phyloP scores from a whole-genome alignment of 164 flowering plant species.

The Kalanchoe fedtschenkoi region DNA sequence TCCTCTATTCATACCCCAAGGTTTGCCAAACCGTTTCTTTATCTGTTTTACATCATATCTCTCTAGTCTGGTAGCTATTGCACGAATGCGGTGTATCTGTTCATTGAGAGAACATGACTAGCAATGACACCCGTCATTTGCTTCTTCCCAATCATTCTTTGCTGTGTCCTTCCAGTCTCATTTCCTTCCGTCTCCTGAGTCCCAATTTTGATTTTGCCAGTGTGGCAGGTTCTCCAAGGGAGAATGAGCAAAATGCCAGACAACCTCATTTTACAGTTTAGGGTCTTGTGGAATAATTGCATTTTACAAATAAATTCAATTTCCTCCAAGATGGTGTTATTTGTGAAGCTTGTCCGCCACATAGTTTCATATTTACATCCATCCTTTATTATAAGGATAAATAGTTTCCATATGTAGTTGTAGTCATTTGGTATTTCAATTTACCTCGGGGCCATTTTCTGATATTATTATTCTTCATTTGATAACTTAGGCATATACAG shows the following conservation, averaged over 20 bases:
- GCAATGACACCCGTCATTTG: neutral
- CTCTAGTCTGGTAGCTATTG: neutral
- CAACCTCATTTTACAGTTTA: neutral
- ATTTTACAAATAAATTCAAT: too few relatives aligned
- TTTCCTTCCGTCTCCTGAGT: neutral
- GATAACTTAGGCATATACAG: constrained; percentile 57
- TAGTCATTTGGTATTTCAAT: neutral
- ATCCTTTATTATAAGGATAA: too few relatives aligned
- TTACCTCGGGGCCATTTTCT: neutral
- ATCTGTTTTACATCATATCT: neutral
- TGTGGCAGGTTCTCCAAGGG: neutral
- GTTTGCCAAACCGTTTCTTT: constrained; percentile 22
- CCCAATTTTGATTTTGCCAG: neutral
- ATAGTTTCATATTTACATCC: too few relatives aligned
- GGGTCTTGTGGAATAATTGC: too few relatives aligned
- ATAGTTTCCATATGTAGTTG: too few relatives aligned
- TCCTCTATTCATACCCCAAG: constrained; percentile 87
- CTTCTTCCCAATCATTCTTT: neutral
- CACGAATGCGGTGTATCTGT: too few relatives aligned
- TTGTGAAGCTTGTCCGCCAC: too few relatives aligned
- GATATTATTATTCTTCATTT: too few relatives aligned
- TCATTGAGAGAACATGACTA: too few relatives aligned
- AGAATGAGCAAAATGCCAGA: neutral
- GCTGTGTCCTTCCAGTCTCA: neutral
- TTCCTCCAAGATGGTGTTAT: too few relatives aligned